Evolutionary conservation across 2,329 filamentous ascomycete genomes (phyloP).

Genomic region (Diaporthe sp.): DNA sequence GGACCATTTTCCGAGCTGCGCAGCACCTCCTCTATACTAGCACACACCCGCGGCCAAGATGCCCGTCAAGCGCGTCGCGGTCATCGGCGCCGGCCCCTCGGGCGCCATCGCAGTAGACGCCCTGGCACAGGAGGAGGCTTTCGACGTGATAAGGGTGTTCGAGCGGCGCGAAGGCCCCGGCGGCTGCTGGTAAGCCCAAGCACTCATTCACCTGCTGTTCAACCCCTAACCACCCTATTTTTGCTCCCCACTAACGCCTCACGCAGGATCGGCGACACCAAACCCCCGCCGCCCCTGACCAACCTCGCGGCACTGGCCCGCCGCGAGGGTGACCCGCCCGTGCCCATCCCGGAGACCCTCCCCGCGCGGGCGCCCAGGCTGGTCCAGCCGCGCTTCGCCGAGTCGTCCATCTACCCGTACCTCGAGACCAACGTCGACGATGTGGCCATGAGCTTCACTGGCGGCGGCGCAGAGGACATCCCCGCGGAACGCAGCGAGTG

Average conservation of each 20-base stretch:
- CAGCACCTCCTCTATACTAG: not conserved
- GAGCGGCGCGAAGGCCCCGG: constrained; percentile 67
- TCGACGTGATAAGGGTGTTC: constrained; percentile 69
- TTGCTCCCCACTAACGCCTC: not conserved
- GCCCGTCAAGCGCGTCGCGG: constrained; percentile 56
- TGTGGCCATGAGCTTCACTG: constrained; percentile 69
- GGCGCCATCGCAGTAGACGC: constrained; percentile 70
- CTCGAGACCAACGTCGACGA: constrained; percentile 72
- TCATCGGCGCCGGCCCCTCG: constrained; percentile 69
- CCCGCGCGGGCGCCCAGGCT: constrained; percentile 59
- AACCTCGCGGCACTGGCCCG: constrained; percentile 60
- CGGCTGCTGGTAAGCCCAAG: constrained; percentile 63
- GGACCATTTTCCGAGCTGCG: not conserved
- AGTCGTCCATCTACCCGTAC: constrained; percentile 64
- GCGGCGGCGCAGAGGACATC: constrained; percentile 59
- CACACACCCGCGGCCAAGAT: not conserved
- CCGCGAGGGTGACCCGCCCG: constrained; percentile 62
- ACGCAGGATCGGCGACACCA: constrained; percentile 57
- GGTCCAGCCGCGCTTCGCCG: constrained; percentile 62
- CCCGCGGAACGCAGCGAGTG: constrained; percentile 55
- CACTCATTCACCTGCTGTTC: too few species aligned
- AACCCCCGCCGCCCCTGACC: constrained; percentile 54
- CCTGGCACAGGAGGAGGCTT: constrained; percentile 65
- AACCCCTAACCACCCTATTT: not conserved
- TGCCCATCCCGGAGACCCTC: constrained; percentile 59